Base-by-base conservation (phyloP, 257 asterid genomes). In the Forsythia viridissima region DNA sequence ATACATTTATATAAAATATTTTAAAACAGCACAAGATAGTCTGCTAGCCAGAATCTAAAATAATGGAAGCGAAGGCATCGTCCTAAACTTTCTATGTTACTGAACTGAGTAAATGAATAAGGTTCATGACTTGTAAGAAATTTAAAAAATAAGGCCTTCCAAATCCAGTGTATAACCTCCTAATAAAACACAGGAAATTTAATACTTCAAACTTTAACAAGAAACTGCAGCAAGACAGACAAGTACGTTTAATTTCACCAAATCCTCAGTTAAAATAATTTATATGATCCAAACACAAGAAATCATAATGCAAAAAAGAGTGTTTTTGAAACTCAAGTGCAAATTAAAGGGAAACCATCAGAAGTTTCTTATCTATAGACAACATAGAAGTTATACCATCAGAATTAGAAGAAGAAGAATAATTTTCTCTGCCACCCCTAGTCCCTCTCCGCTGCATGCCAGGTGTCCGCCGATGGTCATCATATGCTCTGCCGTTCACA, bases 401-500 rank as follows among this genome's bases (percentile, higher is more conserved):
- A 81, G 83, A 79, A 69, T 73, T 59, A 43, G 82, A 67, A 75
- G 41, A 74, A 55, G 89, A 80, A 74, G 41, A 74, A 75, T 80
- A 76, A 78, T 73, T 81, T 77, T 79, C 78, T 55, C 77, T 80
- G 70, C 86, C 85, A 41, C 81, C 85, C 80, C 85, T 84, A 72
- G 79, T 77, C 79, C 84, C 84, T 80, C 77, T 85, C 68, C 67
- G 77, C 88, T 83, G 92, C 86, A 55, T 67, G 70, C 82, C 85
- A 68, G 89, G 73, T 46, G 79, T 71, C 78, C 75, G 73, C 72
- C 78, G 74, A 68, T 74, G 78, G 67, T 65, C 77, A 34, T 80
- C 82, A 69, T 43, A 21, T 6, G 74, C 65, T 80, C 66, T 78
- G 72, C 43, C 51, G 81, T 76, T 67, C 71, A 46, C 84, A 71